These are phyloP conservation scores for Austroboletus eburneus DNA, from an alignment of 768 basidiomycete species.

Conservation along the genomic window DNA sequence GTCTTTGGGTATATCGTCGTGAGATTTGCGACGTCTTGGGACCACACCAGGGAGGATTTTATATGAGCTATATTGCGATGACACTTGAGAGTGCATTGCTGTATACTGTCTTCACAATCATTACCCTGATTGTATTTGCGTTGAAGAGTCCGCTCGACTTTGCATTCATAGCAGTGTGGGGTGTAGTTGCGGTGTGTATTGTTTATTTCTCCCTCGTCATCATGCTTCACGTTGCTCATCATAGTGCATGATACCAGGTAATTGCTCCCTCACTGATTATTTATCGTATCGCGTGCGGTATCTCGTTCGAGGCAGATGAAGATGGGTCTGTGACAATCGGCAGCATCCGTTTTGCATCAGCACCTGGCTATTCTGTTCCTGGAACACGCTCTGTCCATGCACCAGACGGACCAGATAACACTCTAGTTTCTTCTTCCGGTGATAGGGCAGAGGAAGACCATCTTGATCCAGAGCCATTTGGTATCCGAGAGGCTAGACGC, in stretches of 20 bases:
- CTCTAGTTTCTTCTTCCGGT: too few relatives aligned
- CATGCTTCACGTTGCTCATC: too few relatives aligned
- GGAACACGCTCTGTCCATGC: too few relatives aligned
- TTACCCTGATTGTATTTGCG: slow-evolving; percentile 12
- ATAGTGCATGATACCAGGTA: neutral
- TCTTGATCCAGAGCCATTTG: too few relatives aligned
- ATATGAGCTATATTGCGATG: slow-evolving; percentile 23
- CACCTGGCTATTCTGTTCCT: too few relatives aligned
- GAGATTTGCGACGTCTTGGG: slow-evolving; percentile 8
- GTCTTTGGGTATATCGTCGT: slow-evolving; percentile 18
- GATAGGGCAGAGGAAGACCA: too few relatives aligned
- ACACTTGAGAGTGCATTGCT: slow-evolving; percentile 23
- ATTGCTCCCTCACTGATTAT: neutral
- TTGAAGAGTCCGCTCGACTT: slow-evolving; percentile 21
- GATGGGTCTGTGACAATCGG: neutral
- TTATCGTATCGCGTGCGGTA: neutral
- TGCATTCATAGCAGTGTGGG: slow-evolving; percentile 19
- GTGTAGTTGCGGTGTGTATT: slow-evolving; percentile 18
- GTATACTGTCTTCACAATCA: slow-evolving; percentile 12
- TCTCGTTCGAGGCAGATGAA: neutral
- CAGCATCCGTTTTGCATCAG: neutral
- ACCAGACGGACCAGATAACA: too few relatives aligned
- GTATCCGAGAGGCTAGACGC: too few relatives aligned
- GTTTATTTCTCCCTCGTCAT: neutral
- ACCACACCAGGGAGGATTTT: slow-evolving; percentile 13